A percentile compares a stretch with the other conserved stretches of the same genome.
phyloP scores from a whole-genome alignment of 768 basidiomycete species.

The Fomitopsis serialis region DNA sequence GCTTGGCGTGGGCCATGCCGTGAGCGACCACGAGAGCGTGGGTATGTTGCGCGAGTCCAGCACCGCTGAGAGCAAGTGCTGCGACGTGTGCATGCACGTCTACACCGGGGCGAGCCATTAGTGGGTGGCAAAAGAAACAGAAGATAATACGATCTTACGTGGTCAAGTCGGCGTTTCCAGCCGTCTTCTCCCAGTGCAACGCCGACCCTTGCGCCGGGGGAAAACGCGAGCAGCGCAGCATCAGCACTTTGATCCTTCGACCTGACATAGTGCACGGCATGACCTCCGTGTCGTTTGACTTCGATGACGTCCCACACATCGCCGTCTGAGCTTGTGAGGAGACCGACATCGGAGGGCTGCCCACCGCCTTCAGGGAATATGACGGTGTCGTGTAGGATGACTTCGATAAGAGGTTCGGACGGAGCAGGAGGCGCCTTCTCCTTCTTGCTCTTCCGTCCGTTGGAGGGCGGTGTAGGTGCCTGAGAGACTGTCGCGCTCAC shows the following conservation, averaged over 20 bases:
- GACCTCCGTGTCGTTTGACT: constrained; percentile 62
- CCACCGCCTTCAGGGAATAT: constrained; percentile 84
- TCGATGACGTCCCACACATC: constrained; percentile 54
- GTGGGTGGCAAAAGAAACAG: not conserved
- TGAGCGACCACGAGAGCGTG: constrained; percentile 82
- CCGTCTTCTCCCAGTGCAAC: constrained; percentile 55
- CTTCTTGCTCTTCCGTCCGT: constrained; percentile 36
- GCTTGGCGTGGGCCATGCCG: constrained; percentile 57
- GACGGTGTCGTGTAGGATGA: constrained; percentile 70
- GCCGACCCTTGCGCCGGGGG: constrained; percentile 44
- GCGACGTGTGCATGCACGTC: constrained; percentile 85
- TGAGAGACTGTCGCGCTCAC: constrained; percentile 45
- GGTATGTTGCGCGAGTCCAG: constrained; percentile 58
- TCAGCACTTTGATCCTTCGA: constrained; percentile 34
- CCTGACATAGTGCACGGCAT: constrained; percentile 70
- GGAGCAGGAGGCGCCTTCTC: constrained; percentile 49
- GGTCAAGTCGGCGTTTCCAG: constrained; percentile 64
- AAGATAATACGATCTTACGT: constrained; percentile 39
- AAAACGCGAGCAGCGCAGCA: constrained; percentile 41
- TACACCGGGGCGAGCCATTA: constrained; percentile 19
- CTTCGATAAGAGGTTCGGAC: constrained; percentile 50
- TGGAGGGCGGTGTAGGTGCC: constrained; percentile 30
- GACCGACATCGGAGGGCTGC: constrained; percentile 71
- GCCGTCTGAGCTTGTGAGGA: constrained; percentile 41
- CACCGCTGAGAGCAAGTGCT: constrained; percentile 79